These are phyloP conservation scores for Triangularia setosa DNA, from an alignment of 2,329 filamentous ascomycete species.

Conservation along the genomic window DNA sequence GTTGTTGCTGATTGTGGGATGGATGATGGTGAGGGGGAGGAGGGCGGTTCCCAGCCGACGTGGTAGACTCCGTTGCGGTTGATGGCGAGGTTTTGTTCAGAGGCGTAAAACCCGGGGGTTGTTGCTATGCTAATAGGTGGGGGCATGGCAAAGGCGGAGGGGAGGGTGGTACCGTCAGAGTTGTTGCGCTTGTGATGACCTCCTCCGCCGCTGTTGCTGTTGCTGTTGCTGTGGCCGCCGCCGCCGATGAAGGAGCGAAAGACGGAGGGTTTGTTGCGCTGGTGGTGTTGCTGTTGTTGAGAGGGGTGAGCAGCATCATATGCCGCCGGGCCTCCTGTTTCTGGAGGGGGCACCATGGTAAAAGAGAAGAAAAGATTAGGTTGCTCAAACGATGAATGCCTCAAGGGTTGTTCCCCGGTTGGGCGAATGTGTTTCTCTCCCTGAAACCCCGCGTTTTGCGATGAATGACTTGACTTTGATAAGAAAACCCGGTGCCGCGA, in stretches of 20 bases:
- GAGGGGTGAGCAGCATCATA: neutral
- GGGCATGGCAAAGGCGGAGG: slow-evolving; percentile 24
- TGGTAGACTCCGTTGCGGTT: slow-evolving; percentile 17
- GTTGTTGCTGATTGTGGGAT: neutral
- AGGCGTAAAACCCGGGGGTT: slow-evolving; percentile 28
- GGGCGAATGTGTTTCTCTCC: neutral
- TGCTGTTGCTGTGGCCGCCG: slow-evolving; percentile 35
- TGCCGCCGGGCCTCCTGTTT: neutral
- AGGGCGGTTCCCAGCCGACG: slow-evolving; percentile 17
- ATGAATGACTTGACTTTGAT: too few species aligned
- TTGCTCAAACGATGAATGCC: slow-evolving; percentile 2
- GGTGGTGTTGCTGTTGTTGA: neutral
- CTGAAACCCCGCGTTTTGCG: neutral
- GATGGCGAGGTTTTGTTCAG: slow-evolving; percentile 15
- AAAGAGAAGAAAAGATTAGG: slow-evolving; percentile 1
- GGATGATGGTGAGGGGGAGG: neutral
- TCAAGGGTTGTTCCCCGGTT: neutral
- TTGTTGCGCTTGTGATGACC: slow-evolving; percentile 40
- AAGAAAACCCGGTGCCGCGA: too few species aligned
- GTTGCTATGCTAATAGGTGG: slow-evolving; percentile 20
- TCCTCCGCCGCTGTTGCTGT: slow-evolving; percentile 42
- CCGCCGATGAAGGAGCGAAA: slow-evolving; percentile 44
- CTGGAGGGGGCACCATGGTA: slow-evolving; percentile 8
- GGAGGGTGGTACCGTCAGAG: slow-evolving; percentile 39
- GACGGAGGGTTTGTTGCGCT: slow-evolving; percentile 47